Conservation (phyloP, 2,329 filamentous ascomycete genomes). For the Escovopsis weberi region DNA sequence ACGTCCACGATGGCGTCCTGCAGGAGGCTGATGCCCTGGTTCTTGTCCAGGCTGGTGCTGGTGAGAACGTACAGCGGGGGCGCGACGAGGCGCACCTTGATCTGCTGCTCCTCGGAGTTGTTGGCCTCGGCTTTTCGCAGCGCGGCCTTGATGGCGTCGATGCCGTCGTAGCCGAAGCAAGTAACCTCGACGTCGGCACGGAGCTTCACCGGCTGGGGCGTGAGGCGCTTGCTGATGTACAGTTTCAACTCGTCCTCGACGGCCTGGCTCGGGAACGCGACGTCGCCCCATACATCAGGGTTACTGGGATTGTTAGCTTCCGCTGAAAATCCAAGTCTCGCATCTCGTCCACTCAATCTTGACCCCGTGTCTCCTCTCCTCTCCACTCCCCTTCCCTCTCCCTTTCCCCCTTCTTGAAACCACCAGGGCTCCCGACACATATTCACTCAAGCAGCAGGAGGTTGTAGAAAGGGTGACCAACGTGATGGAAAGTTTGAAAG, state of each 20-base stretch:
- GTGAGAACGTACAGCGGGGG: slow-evolving; percentile 94
- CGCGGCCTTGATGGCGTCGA: slow-evolving; percentile 92
- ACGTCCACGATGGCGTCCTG: slow-evolving; percentile 87
- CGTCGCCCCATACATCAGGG: slow-evolving; percentile 89
- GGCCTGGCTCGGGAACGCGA: slow-evolving; percentile 71
- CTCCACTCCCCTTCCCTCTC: too few species aligned
- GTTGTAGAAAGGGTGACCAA: slow-evolving; percentile 26
- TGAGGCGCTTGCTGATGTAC: slow-evolving; percentile 95
- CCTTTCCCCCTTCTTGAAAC: too few species aligned
- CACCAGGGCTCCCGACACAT: too few species aligned
- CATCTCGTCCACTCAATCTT: too few species aligned
- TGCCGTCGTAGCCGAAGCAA: slow-evolving; percentile 92
- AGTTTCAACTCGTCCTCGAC: slow-evolving; percentile 81
- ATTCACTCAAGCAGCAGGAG: too few species aligned
- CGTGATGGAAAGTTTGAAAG: slow-evolving; percentile 99
- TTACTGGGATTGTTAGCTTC: slow-evolving; percentile 43
- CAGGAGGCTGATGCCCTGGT: slow-evolving; percentile 64
- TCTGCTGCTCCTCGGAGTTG: slow-evolving; percentile 83
- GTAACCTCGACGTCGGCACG: slow-evolving; percentile 95
- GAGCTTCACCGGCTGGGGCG: slow-evolving; percentile 96
- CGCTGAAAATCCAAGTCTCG: not conserved
- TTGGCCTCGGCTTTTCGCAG: slow-evolving; percentile 81
- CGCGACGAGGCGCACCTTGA: slow-evolving; percentile 97
- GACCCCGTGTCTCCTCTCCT: too few species aligned
- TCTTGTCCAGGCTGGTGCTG: slow-evolving; percentile 90